Evolutionary conservation across 2,329 filamentous ascomycete genomes (phyloP).

Genomic region (Davidsoniella australis): DNA sequence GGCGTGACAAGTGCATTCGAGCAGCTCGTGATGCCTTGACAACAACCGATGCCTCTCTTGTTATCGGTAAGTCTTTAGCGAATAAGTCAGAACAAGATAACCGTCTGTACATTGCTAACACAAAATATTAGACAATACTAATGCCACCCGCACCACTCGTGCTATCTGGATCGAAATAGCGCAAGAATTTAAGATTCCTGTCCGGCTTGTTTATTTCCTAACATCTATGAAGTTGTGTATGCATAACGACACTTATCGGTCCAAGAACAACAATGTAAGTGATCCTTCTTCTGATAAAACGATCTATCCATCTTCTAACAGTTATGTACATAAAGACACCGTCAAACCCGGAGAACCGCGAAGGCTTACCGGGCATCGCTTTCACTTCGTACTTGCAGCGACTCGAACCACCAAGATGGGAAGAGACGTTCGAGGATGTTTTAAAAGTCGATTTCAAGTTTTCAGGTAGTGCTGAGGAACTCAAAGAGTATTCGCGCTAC

Average conservation of each 20-base stretch:
- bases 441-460: constrained; percentile 60
- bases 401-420: constrained; percentile 50
- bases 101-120: neutral
- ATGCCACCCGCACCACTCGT: constrained; percentile 62
- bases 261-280: constrained; percentile 36
- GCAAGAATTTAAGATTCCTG: constrained; percentile 49
- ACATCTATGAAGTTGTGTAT: constrained; percentile 51
- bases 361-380: constrained; percentile 58
- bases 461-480: constrained; percentile 49
- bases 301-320: neutral
- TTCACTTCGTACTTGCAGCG: constrained; percentile 60
- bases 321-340: neutral
- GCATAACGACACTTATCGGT: constrained; percentile 77
- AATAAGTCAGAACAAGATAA: neutral
- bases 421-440: constrained; percentile 66
- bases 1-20: constrained; percentile 51
- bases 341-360: constrained; percentile 62
- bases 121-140: constrained; percentile 66
- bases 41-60: constrained; percentile 50
- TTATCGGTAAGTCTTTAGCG: constrained; percentile 46
- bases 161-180: constrained; percentile 66
- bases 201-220: constrained; percentile 76
- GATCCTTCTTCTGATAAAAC: neutral
- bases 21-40: constrained; percentile 48
- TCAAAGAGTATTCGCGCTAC: constrained; percentile 55